phyloP scores from a whole-genome alignment of 306 rosid genomes.

The Amphicarpaea edgeworthii region DNA sequence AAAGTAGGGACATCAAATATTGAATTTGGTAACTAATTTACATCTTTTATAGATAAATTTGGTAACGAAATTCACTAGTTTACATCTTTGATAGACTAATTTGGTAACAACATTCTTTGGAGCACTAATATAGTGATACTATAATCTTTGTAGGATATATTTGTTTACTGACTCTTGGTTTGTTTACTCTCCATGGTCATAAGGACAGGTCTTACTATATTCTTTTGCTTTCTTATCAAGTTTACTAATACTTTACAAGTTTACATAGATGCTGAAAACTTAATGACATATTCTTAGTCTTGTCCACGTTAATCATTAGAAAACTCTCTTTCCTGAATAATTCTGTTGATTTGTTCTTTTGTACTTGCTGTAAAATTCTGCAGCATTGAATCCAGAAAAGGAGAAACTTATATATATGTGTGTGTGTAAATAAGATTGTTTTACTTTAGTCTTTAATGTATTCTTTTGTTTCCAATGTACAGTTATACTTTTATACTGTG shows the following conservation, averaged over 20 bases:
- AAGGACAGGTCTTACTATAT: neutral
- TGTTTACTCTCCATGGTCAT: too few species aligned
- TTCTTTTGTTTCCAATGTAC: neutral
- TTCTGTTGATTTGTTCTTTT: constrained; percentile 3
- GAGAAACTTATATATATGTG: neutral
- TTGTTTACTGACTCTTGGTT: neutral
- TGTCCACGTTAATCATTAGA: neutral
- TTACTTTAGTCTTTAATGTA: neutral
- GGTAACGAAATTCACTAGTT: neutral
- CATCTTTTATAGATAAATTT: neutral
- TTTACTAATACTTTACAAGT: neutral
- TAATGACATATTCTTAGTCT: neutral
- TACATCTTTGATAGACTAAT: neutral
- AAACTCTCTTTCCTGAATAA: neutral
- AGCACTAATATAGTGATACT: neutral
- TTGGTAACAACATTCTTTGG: neutral
- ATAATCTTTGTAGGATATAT: neutral
- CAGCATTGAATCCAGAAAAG: neutral
- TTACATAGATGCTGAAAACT: neutral
- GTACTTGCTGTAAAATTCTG: constrained; percentile 21
- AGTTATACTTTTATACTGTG: neutral
- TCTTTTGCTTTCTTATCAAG: neutral
- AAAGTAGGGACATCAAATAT: neutral
- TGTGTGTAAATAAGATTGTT: neutral
- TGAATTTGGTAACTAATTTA: neutral